Percentiles rank a stretch among this genome's conserved stretches.
Evolutionary conservation across 1,139 yeast genomes (phyloP).

Genomic region (Hyphopichia pseudoburtonii): DNA sequence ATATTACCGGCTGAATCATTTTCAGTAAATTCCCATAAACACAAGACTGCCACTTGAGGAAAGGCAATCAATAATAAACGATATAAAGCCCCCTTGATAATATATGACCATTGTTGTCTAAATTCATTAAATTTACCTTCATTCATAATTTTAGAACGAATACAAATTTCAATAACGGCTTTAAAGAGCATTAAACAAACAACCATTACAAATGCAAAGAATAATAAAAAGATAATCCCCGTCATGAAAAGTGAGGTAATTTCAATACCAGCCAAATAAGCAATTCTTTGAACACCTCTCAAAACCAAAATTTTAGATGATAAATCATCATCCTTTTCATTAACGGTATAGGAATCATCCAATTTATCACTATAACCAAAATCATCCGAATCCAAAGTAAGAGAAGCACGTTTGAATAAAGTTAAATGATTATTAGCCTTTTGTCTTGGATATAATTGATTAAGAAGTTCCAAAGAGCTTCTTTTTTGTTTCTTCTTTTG

Average conservation of each 20-base stretch:
- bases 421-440: constrained; percentile 20
- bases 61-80: constrained; percentile 78
- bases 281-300: constrained; percentile 90
- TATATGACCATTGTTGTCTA: constrained; percentile 75
- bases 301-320: constrained; percentile 71
- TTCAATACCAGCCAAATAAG: constrained; percentile 82
- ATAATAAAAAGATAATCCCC: constrained; percentile 76
- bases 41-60: constrained; percentile 80
- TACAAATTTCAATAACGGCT: constrained; percentile 69
- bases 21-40: constrained; percentile 86
- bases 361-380: constrained; percentile 50
- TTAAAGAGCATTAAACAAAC: constrained; percentile 68
- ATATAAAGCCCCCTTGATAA: constrained; percentile 85
- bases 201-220: constrained; percentile 73
- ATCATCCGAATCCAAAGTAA: constrained; percentile 37
- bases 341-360: constrained; percentile 62
- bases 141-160: constrained; percentile 59
- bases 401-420: constrained; percentile 27
- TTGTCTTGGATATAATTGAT: constrained; percentile 16
- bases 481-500: constrained; percentile 52
- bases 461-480: constrained; percentile 18
- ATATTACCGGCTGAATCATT: constrained; percentile 83
- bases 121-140: constrained; percentile 72
- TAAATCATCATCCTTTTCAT: constrained; percentile 59
- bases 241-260: constrained; percentile 84